Evolutionary conservation across 2,329 filamentous ascomycete genomes (phyloP).

Genomic region (Didymosphaeria variabile): DNA sequence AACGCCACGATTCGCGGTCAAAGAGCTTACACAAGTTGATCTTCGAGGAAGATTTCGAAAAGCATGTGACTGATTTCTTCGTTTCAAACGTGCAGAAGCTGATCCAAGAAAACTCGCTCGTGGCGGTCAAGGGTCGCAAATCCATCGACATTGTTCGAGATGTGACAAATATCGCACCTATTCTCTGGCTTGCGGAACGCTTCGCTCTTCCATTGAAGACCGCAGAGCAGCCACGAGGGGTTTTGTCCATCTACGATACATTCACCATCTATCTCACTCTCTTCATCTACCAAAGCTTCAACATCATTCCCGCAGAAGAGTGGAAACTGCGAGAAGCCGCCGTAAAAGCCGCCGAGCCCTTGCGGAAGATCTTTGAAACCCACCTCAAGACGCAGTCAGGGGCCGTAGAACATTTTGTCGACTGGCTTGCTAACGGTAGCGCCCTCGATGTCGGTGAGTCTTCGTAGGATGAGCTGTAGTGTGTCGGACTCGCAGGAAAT

Average conservation of each 20-base stretch:
- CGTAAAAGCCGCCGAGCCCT: slow-evolving; percentile 66
- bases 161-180: slow-evolving; percentile 72
- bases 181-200: slow-evolving; percentile 69
- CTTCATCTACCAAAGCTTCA: slow-evolving; percentile 67
- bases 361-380: slow-evolving; percentile 72
- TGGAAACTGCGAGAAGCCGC: slow-evolving; percentile 60
- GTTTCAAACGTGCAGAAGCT: slow-evolving; percentile 58
- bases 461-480: not conserved
- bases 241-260: slow-evolving; percentile 57
- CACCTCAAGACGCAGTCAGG: slow-evolving; percentile 69
- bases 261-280: slow-evolving; percentile 69
- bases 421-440: slow-evolving; percentile 57
- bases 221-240: slow-evolving; percentile 65
- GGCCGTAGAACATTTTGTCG: slow-evolving; percentile 63
- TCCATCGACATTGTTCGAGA: slow-evolving; percentile 68
- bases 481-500: not conserved
- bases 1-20: slow-evolving; percentile 50
- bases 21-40: slow-evolving; percentile 59
- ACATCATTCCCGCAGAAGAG: slow-evolving; percentile 59
- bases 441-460: slow-evolving; percentile 60
- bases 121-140: slow-evolving; percentile 55
- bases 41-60: slow-evolving; percentile 69
- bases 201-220: slow-evolving; percentile 76
- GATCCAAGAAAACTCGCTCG: slow-evolving; percentile 57
- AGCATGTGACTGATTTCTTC: slow-evolving; percentile 72